These are phyloP conservation scores for Hypholoma sublateritium DNA, from an alignment of 768 basidiomycete species.

Conservation along the genomic window DNA sequence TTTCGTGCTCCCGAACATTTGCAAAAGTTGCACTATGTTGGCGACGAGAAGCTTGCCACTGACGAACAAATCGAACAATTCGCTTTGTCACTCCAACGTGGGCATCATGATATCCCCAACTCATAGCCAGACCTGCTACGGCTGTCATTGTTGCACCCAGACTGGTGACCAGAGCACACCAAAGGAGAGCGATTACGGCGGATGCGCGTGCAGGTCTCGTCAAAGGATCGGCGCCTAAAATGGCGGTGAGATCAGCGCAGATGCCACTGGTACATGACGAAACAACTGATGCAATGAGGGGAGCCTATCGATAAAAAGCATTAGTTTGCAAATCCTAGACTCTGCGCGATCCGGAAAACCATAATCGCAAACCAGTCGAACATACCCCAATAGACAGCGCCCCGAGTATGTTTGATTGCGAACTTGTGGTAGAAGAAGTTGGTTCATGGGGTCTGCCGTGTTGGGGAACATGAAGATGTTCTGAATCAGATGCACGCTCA, in stretches of 20 bases:
- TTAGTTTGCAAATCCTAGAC: background rate
- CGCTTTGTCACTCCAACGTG: constrained; percentile 2
- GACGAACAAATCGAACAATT: background rate
- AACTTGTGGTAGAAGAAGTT: background rate
- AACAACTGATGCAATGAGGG: constrained; percentile 3
- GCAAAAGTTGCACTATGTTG: background rate
- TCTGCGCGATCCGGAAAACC: too few species aligned
- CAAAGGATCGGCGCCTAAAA: constrained; percentile 2
- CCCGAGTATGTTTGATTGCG: constrained; percentile 3
- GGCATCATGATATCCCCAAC: background rate
- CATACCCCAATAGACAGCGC: constrained; percentile 2
- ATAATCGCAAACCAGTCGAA: background rate
- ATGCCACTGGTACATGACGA: constrained; percentile 3
- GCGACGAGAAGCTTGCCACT: constrained; percentile 1
- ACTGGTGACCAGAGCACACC: constrained; percentile 1
- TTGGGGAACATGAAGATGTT: background rate
- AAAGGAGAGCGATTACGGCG: background rate
- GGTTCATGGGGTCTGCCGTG: background rate
- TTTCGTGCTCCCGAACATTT: background rate
- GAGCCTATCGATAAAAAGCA: background rate
- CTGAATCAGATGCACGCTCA: background rate
- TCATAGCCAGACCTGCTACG: constrained; percentile 5
- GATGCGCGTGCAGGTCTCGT: constrained; percentile 1
- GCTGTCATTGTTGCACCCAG: constrained; percentile 4
- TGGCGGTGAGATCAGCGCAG: constrained; percentile 1